These are phyloP conservation scores for Neopestalotiopsis sp. DNA, from an alignment of 2,329 filamentous ascomycete species.

Conservation along the genomic window DNA sequence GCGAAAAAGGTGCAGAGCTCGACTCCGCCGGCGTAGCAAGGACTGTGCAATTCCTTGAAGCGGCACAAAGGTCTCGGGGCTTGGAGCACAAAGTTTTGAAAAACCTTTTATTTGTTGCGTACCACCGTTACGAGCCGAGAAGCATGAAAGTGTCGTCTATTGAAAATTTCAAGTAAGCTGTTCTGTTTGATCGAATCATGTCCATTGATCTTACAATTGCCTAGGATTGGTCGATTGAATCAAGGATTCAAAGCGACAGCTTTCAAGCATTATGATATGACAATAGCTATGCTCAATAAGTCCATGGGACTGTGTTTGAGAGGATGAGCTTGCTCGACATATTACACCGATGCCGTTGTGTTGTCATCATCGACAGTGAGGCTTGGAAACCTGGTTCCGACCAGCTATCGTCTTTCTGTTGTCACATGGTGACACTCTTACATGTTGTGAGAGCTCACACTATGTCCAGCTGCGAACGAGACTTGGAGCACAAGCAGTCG, in stretches of 20 bases:
- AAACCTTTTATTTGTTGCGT: conserved; percentile 64
- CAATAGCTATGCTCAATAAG: conserved; percentile 75
- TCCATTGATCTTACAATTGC: not conserved
- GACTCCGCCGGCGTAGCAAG: conserved; percentile 61
- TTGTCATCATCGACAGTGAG: not conserved
- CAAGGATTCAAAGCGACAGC: conserved; percentile 35
- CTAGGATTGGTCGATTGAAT: conserved; percentile 27
- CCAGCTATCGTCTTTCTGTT: too few relatives aligned
- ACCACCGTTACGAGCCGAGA: conserved; percentile 40
- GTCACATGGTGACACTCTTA: too few relatives aligned
- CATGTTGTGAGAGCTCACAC: not conserved
- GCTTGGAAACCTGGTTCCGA: not conserved
- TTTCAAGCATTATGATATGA: conserved; percentile 71
- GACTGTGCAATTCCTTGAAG: conserved; percentile 73
- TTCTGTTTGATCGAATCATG: conserved; percentile 22
- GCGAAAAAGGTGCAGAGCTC: conserved; percentile 49
- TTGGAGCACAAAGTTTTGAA: conserved; percentile 76
- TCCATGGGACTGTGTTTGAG: conserved; percentile 71
- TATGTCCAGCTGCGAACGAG: not conserved
- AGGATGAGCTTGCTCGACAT: conserved; percentile 29
- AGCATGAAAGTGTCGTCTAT: conserved; percentile 31
- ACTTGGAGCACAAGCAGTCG: not conserved
- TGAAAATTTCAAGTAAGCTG: conserved; percentile 10
- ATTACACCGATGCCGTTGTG: not conserved
- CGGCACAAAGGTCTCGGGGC: conserved; percentile 67